These are phyloP conservation scores for Balansia obtecta DNA, from an alignment of 2,329 filamentous ascomycete genomes.

Conservation along the genomic window DNA sequence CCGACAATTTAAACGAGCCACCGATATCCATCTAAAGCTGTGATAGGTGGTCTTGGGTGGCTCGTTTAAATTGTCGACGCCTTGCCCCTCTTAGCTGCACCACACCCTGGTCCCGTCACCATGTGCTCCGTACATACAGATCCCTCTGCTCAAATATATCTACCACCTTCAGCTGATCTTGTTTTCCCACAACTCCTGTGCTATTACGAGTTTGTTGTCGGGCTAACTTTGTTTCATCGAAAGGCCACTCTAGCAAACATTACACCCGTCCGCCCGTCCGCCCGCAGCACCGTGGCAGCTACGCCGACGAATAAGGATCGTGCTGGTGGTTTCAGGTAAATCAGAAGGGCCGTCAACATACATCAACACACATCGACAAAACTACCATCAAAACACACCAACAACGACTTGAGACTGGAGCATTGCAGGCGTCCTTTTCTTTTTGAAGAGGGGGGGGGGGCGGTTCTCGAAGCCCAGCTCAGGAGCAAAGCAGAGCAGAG, in stretches of 20 bases:
- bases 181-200: background rate
- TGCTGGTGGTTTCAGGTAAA: background rate
- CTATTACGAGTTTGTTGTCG: background rate
- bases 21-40: no score
- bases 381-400: background rate
- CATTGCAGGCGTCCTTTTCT: background rate
- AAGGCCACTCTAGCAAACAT: background rate
- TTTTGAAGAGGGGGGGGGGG: no score
- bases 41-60: no score
- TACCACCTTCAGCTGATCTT: no score
- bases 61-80: no score
- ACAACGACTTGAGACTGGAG: background rate
- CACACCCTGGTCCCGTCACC: no score
- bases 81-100: no score
- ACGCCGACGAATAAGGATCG: background rate
- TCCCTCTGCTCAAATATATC: background rate
- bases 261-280: background rate
- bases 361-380: no score
- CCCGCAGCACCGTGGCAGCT: background rate
- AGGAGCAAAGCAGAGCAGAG: no score
- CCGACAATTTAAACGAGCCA: no score
- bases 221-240: background rate
- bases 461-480: background rate
- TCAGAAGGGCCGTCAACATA: background rate
- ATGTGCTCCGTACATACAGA: background rate